phyloP scores from a whole-genome alignment of 2,329 filamentous ascomycete genomes.

The Akanthomyces dipterigenus region DNA sequence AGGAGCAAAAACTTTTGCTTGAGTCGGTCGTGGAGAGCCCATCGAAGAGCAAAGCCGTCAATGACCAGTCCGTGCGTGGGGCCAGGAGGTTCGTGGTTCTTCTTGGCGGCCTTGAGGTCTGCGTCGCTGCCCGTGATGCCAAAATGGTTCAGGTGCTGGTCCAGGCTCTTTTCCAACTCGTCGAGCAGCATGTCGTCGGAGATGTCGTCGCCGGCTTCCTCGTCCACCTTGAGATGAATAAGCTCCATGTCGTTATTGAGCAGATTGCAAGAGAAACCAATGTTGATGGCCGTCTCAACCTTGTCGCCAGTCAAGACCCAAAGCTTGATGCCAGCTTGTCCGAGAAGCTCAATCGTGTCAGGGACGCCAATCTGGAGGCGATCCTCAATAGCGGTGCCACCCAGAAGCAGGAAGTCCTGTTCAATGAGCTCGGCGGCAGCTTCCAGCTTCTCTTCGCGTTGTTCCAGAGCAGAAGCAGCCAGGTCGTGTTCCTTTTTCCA shows the following conservation, averaged over 20 bases:
- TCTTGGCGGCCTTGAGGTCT: slow-evolving; percentile 71
- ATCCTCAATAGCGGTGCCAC: slow-evolving; percentile 96
- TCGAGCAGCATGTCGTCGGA: slow-evolving; percentile 44
- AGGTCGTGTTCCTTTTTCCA: slow-evolving; percentile 87
- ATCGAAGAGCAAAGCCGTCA: slow-evolving; percentile 86
- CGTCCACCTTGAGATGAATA: slow-evolving; percentile 78
- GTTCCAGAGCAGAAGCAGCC: slow-evolving; percentile 73
- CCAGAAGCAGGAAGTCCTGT: slow-evolving; percentile 77
- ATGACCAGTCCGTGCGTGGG: slow-evolving; percentile 90
- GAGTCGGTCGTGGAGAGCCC: slow-evolving; percentile 73
- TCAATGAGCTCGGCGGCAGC: slow-evolving; percentile 85
- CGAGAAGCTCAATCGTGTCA: slow-evolving; percentile 87
- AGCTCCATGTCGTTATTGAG: slow-evolving; percentile 97
- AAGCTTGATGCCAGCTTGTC: slow-evolving; percentile 90
- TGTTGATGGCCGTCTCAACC: slow-evolving; percentile 98
- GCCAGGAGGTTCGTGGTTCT: slow-evolving; percentile 78
- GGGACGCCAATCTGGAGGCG: slow-evolving; percentile 93
- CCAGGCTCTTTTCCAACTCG: slow-evolving; percentile 62
- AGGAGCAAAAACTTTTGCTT: slow-evolving; percentile 91
- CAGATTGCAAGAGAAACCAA: slow-evolving; percentile 97
- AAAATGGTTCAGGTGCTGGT: slow-evolving; percentile 66
- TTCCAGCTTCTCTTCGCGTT: slow-evolving; percentile 91
- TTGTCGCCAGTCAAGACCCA: slow-evolving; percentile 99
- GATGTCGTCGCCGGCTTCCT: slow-evolving; percentile 53
- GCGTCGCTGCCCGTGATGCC: slow-evolving; percentile 76